phyloP scores from a whole-genome alignment of 1,139 yeast genomes.

The Yamadazyma sp. region DNA sequence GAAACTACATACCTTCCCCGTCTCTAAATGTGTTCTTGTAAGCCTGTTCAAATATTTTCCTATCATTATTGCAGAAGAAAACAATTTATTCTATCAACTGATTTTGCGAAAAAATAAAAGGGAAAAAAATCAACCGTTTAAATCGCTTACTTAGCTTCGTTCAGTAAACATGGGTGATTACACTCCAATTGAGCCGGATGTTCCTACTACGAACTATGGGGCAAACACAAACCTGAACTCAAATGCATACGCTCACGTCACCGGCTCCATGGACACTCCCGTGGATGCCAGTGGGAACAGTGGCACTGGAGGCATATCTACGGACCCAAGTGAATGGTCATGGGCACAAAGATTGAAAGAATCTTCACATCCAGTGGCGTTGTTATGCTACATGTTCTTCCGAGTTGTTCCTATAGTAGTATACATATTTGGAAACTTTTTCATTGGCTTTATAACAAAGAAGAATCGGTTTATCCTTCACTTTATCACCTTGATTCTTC shows the following conservation, averaged over 20 bases:
- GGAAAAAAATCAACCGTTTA: too few relatives aligned
- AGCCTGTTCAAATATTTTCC: slow-evolving; percentile 35
- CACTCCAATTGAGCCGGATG: slow-evolving; percentile 33
- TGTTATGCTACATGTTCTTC: slow-evolving; percentile 62
- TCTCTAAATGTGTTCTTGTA: slow-evolving; percentile 65
- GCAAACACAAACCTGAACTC: neutral
- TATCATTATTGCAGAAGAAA: slow-evolving; percentile 10
- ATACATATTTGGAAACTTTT: slow-evolving; percentile 69
- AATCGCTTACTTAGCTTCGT: neutral
- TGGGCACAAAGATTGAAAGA: slow-evolving; percentile 34
- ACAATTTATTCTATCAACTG: slow-evolving; percentile 5
- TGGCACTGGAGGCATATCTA: slow-evolving; percentile 1
- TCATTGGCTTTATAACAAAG: slow-evolving; percentile 42
- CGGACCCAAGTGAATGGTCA: slow-evolving; percentile 23
- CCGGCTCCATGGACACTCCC: slow-evolving; percentile 5
- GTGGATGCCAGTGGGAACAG: neutral
- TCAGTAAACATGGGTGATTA: slow-evolving; percentile 17
- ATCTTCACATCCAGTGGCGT: slow-evolving; percentile 83
- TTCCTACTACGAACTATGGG: slow-evolving; percentile 9
- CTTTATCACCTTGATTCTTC: slow-evolving; percentile 72
- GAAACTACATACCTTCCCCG: slow-evolving; percentile 63
- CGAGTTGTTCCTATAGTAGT: slow-evolving; percentile 63
- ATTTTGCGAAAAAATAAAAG: slow-evolving; percentile 4
- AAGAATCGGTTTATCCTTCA: slow-evolving; percentile 66
- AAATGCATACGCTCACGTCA: neutral